Conservation (phyloP, 371 early-diverging fungal genomes). For the Blakeslea trispora region DNA sequence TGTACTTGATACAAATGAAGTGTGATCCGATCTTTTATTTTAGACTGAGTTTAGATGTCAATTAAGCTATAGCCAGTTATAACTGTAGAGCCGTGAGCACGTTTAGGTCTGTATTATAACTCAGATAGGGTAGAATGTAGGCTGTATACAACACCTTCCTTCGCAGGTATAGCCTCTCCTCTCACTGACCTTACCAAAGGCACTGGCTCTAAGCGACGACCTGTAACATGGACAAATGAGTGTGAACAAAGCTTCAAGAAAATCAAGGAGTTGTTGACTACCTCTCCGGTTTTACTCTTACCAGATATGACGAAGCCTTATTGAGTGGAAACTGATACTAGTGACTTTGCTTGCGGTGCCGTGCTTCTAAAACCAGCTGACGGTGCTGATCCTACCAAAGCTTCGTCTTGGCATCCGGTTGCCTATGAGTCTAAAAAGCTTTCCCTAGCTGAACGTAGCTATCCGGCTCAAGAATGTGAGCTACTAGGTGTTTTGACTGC, state of each 20-base stretch:
- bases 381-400: neutral
- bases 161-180: neutral
- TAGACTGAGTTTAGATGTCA: too few relatives aligned
- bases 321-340: slow-evolving; percentile 35
- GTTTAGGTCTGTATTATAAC: too few relatives aligned
- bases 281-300: slow-evolving; percentile 14
- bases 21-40: too few relatives aligned
- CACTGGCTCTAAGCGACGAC: slow-evolving; percentile 17
- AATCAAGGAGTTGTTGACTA: slow-evolving; percentile 9
- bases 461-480: slow-evolving; percentile 41
- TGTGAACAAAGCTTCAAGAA: neutral
- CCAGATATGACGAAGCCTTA: slow-evolving; percentile 28
- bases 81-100: too few relatives aligned
- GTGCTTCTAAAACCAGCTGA: slow-evolving; percentile 29
- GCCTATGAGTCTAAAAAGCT: slow-evolving; percentile 35
- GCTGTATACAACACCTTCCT: too few relatives aligned
- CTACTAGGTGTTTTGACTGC: slow-evolving; percentile 34
- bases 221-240: too few relatives aligned
- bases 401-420: slow-evolving; percentile 18
- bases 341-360: slow-evolving; percentile 27
- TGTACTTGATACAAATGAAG: too few relatives aligned
- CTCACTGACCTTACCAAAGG: slow-evolving; percentile 15
- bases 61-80: too few relatives aligned
- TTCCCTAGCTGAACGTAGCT: slow-evolving; percentile 25
- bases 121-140: too few relatives aligned